Evolutionary conservation across 108 stramenopile species (phyloP), one percentile per base, ranked within the genome.

Genomic region (Skeletonema grethae): DNA sequence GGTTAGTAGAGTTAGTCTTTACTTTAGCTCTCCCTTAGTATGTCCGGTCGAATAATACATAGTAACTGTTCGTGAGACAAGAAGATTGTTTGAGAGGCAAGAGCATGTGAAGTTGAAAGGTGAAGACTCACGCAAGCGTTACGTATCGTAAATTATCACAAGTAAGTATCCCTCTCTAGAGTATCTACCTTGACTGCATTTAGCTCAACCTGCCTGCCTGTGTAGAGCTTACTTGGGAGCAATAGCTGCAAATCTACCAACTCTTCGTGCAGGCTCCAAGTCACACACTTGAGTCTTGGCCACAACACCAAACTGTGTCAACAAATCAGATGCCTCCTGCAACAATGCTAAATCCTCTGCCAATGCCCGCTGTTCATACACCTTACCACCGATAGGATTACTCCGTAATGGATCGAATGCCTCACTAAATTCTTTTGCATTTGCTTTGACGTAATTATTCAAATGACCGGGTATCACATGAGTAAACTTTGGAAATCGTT

Each of bases 401-500:
- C 84, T 87, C 61, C 85, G 67, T 63, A 97, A 60, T 3, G 80
- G 70, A 46, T 89, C 87, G 71, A 97, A 95, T 7, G 96, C 96
- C n/a, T 67, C 65, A 1, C 62, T 75, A 82, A 97, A 96, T 46
- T 96, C 94, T 34, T 69, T 61, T 16, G 77, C 84, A 30, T 25
- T 65, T 31, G 82, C 77, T 66, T 65, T 64, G 57, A 95, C 69
- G 63, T 93, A 77, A 69, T 97, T 96, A 62, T 94, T 94, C 56
- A 95, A 81, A 70, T 97, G 97, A 55, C 89, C 84, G 6, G 94
- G 93, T 67, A 97, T 79, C 38, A 97, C 80, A 24, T 90, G 90
- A 29, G 86, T 63, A 75, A 95, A 92, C n/a, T 84, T 82, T n/a
- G 50, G 31, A 64, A 93, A 93, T 61, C 94, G 92, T 25, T 68